phyloP scores from a whole-genome alignment of 2,329 filamentous ascomycete species.

The Hypoxylon rubiginosum region DNA sequence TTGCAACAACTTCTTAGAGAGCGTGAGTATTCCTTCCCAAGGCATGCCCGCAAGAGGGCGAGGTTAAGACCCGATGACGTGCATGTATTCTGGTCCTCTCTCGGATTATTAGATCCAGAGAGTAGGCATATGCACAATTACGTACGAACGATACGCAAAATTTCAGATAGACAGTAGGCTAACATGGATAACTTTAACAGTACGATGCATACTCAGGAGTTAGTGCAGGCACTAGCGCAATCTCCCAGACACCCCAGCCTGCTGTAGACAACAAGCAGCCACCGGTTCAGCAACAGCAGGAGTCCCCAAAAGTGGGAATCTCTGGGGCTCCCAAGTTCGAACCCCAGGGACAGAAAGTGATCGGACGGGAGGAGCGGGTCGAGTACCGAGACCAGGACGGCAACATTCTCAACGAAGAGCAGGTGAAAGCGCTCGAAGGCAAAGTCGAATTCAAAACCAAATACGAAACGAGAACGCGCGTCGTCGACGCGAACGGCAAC shows the following conservation, averaged over 20 bases:
- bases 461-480: slow-evolving; percentile 92
- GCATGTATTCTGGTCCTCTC: slow-evolving; percentile 17
- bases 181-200: slow-evolving; percentile 51
- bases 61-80: slow-evolving; percentile 39
- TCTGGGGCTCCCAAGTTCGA: slow-evolving; percentile 64
- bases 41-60: slow-evolving; percentile 54
- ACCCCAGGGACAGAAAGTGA: slow-evolving; percentile 60
- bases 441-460: slow-evolving; percentile 96
- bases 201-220: slow-evolving; percentile 63
- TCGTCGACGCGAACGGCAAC: slow-evolving; percentile 84
- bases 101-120: slow-evolving; percentile 22
- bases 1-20: slow-evolving; percentile 91
- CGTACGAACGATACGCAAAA: slow-evolving; percentile 3
- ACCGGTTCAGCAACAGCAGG: slow-evolving; percentile 32
- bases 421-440: slow-evolving; percentile 87
- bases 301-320: slow-evolving; percentile 52
- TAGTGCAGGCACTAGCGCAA: slow-evolving; percentile 38
- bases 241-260: slow-evolving; percentile 47
- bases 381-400: slow-evolving; percentile 97
- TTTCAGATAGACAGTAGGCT: slow-evolving; percentile 35
- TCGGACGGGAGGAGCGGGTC: slow-evolving; percentile 80
- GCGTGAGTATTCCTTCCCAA: slow-evolving; percentile 74
- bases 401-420: slow-evolving; percentile 85
- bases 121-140: slow-evolving; percentile 13
- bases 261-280: slow-evolving; percentile 39